Conservation (phyloP, 805 yeast genomes). For the Nakazawaea ambrosiae region DNA sequence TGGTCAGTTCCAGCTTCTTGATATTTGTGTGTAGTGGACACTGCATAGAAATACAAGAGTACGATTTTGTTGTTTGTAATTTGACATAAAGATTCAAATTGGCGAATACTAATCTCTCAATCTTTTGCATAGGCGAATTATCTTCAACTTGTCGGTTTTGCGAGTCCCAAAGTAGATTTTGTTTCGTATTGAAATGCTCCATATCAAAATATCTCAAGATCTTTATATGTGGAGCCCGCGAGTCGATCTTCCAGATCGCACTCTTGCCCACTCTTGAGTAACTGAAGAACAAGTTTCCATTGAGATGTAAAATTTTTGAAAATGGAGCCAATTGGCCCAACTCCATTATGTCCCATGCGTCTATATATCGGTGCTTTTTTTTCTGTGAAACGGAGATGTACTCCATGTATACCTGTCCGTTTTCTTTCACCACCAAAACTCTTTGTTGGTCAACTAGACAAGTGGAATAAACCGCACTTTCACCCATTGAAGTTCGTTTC, state of each 20-base stretch:
- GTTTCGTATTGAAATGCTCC: not conserved
- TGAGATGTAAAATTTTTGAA: not conserved
- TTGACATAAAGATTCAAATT: not conserved
- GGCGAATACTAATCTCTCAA: not conserved
- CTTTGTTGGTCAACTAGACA: no score
- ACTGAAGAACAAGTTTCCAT: not conserved
- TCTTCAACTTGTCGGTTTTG: not conserved
- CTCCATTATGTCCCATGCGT: not conserved
- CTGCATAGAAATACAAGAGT: not conserved
- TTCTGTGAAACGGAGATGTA: no score
- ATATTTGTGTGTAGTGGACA: no score
- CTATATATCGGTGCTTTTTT: no score
- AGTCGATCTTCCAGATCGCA: not conserved
- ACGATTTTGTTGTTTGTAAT: not conserved
- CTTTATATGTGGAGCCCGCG: not conserved
- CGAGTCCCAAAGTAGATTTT: not conserved
- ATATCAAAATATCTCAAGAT: not conserved
- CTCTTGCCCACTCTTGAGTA: not conserved
- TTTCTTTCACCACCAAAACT: no score
- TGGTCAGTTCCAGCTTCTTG: no score
- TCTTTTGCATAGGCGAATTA: not conserved
- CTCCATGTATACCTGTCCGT: no score
- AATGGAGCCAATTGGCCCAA: not conserved
- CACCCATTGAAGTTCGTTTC: no score
- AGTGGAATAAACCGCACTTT: no score